phyloP scores from a whole-genome alignment of 148 eudicot species.

The Spergularia bocconei region DNA sequence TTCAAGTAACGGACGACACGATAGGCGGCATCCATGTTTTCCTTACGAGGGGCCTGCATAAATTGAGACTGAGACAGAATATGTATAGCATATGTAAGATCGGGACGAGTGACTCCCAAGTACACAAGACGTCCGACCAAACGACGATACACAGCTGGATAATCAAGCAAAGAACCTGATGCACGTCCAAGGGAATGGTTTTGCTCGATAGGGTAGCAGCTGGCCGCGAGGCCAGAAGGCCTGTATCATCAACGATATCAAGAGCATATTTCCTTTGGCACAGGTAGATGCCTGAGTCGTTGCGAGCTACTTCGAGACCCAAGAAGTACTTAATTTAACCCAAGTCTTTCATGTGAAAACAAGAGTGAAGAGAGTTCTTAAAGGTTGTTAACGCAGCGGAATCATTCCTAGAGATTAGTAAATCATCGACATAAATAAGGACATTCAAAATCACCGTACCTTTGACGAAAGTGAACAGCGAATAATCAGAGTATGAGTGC shows the following conservation, averaged over 20 bases:
- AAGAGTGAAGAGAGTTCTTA: neutral
- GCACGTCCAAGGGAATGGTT: no score
- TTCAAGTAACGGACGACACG: no score
- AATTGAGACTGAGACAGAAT: no score
- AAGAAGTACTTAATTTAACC: neutral
- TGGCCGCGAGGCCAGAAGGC: neutral
- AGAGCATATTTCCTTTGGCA: neutral
- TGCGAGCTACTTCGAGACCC: neutral
- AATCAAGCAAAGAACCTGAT: no score
- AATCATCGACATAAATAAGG: conserved; percentile 6
- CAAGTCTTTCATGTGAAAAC: conserved; percentile 6
- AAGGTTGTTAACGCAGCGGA: neutral
- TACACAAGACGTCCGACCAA: no score
- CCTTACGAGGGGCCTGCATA: no score
- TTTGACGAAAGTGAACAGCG: neutral
- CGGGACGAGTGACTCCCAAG: no score
- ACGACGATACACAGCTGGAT: no score
- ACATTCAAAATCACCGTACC: neutral
- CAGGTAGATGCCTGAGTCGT: neutral
- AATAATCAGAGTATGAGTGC: conserved; percentile 1
- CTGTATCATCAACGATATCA: neutral
- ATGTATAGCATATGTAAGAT: no score
- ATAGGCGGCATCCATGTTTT: no score
- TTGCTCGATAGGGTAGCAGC: neutral
- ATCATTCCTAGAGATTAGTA: neutral